Conservation (phyloP, 2,329 filamentous ascomycete genomes). For the Eutypa lata region DNA sequence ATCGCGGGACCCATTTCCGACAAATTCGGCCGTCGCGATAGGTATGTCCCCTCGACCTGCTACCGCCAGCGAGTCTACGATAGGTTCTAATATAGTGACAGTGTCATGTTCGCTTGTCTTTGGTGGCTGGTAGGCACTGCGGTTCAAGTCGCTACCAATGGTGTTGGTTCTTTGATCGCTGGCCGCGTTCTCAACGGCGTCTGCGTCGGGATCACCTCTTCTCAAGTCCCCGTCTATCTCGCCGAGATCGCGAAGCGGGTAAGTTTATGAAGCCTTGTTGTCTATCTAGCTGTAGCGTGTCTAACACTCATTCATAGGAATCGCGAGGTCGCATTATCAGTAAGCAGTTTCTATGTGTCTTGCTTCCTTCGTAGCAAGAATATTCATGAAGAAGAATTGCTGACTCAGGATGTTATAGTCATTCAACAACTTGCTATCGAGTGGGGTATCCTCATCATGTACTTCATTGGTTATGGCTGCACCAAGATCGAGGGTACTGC, state of each 20-base stretch:
- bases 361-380: too few relatives aligned
- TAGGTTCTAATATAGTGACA: conserved; percentile 6
- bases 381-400: too few relatives aligned
- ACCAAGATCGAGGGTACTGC: conserved; percentile 55
- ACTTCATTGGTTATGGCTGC: conserved; percentile 64
- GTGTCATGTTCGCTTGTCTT: conserved; percentile 42
- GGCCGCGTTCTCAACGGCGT: conserved; percentile 62
- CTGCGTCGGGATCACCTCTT: conserved; percentile 63
- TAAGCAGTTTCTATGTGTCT: too few relatives aligned
- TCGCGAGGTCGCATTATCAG: conserved; percentile 61
- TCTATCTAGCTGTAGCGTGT: neutral
- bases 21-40: conserved; percentile 41
- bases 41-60: conserved; percentile 8
- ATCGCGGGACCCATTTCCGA: conserved; percentile 48
- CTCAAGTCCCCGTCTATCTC: conserved; percentile 67
- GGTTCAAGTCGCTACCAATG: conserved; percentile 56
- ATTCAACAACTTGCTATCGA: conserved; percentile 75
- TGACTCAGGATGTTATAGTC: conserved; percentile 21
- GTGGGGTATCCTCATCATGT: conserved; percentile 69
- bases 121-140: conserved; percentile 57
- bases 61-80: neutral
- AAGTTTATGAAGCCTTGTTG: conserved; percentile 7
- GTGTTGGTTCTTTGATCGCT: conserved; percentile 52
- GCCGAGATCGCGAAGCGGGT: conserved; percentile 57
- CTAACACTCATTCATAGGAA: conserved; percentile 28